phyloP scores from a whole-genome alignment of 257 asterid genomes.

The Paraleonurus japonicus region DNA sequence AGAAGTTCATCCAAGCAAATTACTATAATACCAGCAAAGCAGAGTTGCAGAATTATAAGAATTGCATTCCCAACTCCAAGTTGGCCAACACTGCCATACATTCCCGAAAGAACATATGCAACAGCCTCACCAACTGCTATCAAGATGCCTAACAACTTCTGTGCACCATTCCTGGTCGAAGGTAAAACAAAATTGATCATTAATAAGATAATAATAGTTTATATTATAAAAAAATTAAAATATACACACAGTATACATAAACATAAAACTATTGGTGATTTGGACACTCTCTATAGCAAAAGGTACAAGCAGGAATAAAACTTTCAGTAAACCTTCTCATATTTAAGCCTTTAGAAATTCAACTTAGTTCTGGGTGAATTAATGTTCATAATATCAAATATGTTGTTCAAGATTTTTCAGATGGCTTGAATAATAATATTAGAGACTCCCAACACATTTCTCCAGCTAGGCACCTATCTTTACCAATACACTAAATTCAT shows the following conservation, averaged over 20 bases:
- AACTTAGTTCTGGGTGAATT: neutral
- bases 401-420: neutral
- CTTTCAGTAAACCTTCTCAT: neutral
- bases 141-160: constrained; percentile 73
- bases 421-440: neutral
- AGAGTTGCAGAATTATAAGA: constrained; percentile 72
- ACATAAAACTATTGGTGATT: neutral
- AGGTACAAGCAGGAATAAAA: neutral
- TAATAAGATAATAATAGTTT: neutral
- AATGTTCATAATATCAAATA: neutral
- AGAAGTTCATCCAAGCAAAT: constrained; percentile 82
- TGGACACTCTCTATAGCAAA: neutral
- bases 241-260: neutral
- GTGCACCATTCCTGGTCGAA: constrained; percentile 71
- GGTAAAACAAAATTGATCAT: constrained; percentile 6
- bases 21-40: constrained; percentile 83
- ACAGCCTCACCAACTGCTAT: constrained; percentile 87
- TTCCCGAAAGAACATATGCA: constrained; percentile 83
- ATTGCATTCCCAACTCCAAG: constrained; percentile 87
- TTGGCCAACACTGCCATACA: constrained; percentile 78
- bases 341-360: neutral
- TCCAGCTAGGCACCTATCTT: neutral
- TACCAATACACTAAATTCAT: neutral
- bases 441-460: neutral
- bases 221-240: neutral